Evolutionary conservation across 331 rosid species (phyloP).

Genomic region (Quercus phellos): DNA sequence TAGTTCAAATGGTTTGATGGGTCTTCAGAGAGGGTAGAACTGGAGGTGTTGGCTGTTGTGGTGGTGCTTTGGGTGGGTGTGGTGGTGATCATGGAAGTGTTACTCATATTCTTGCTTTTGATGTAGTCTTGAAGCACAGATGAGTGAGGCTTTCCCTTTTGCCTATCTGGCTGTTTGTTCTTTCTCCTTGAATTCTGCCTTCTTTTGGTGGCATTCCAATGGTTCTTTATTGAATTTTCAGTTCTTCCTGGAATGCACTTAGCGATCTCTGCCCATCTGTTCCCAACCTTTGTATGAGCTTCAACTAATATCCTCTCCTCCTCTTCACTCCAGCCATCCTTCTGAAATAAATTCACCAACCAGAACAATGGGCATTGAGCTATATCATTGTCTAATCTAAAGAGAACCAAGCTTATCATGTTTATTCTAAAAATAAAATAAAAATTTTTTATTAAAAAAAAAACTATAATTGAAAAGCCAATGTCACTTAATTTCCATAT

Average conservation of each 20-base stretch:
- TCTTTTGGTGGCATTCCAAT: constrained; percentile 91
- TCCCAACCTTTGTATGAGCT: constrained; percentile 62
- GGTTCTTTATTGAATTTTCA: constrained; percentile 84
- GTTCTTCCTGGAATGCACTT: constrained; percentile 78
- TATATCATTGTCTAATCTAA: no score
- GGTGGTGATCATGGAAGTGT: not conserved
- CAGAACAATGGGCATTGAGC: not conserved
- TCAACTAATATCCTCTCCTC: constrained; percentile 75
- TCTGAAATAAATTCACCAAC: constrained; percentile 29
- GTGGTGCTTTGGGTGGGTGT: not conserved
- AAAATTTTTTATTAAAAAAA: no score
- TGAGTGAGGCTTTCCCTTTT: constrained; percentile 46
- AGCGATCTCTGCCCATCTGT: constrained; percentile 88
- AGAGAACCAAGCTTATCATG: no score
- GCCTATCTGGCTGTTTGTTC: constrained; percentile 34
- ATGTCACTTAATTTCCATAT: not conserved
- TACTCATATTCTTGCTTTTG: constrained; percentile 18
- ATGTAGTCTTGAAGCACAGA: constrained; percentile 78
- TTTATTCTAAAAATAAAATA: no score
- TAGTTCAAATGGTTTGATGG: constrained; percentile 13
- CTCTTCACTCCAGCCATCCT: constrained; percentile 78
- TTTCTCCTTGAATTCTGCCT: constrained; percentile 75
- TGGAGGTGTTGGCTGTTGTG: constrained; percentile 3
- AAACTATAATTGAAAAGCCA: no score
- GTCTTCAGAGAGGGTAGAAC: constrained; percentile 12